phyloP scores from a whole-genome alignment of 169 alveolate species.

The Eimeria brunetti region DNA sequence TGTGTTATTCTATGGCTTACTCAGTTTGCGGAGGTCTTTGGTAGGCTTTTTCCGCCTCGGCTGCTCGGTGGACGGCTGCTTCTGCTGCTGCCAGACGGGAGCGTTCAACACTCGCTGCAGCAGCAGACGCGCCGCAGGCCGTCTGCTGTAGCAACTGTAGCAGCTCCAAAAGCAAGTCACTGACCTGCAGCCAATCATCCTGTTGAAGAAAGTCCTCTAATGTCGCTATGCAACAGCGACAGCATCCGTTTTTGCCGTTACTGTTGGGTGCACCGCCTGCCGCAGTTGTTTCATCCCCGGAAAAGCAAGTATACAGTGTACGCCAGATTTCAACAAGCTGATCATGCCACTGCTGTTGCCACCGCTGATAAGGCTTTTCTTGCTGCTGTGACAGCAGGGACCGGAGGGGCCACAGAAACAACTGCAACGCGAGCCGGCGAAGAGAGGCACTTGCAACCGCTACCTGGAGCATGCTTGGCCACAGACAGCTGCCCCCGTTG shows the following conservation, averaged over 20 bases:
- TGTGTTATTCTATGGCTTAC: neutral
- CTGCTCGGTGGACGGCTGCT: neutral
- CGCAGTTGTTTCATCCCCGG: neutral
- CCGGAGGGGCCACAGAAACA: constrained; percentile 36
- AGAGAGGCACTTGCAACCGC: constrained; percentile 43
- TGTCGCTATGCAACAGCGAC: constrained; percentile 14
- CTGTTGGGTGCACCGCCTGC: neutral
- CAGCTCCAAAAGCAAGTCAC: constrained; percentile 66
- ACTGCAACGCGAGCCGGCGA: constrained; percentile 31
- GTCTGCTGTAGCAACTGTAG: constrained; percentile 62
- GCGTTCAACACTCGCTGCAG: neutral
- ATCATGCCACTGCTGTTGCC: constrained; percentile 1
- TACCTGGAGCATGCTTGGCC: constrained; percentile 56
- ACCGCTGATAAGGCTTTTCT: neutral
- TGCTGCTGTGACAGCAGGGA: constrained; percentile 36
- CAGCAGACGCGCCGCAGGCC: constrained; percentile 19
- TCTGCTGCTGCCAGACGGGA: constrained; percentile 18
- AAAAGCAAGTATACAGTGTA: neutral
- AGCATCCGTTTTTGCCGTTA: constrained; percentile 37
- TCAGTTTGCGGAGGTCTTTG: constrained; percentile 43
- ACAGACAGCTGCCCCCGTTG: constrained; percentile 43
- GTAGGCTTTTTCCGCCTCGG: constrained; percentile 13
- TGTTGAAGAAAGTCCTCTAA: constrained; percentile 19
- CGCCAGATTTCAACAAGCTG: constrained; percentile 24
- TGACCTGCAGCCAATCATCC: constrained; percentile 56